Percentiles rank a stretch among this genome's conserved stretches.
Conservation (phyloP, 1,139 yeast genomes). For the Taphrina wiesneri region DNA sequence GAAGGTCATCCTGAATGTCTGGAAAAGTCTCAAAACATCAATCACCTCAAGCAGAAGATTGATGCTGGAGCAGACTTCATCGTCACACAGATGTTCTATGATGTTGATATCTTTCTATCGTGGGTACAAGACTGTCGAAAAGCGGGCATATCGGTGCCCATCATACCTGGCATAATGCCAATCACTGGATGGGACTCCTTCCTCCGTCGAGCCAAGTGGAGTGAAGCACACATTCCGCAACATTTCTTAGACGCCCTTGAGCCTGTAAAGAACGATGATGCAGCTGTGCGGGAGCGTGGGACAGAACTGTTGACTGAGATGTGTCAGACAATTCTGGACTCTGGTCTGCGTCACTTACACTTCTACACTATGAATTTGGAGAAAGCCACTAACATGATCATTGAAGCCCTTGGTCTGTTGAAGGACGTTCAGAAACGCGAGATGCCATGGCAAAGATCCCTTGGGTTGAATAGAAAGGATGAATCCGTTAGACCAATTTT, state of each 20-base stretch:
- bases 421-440: constrained; percentile 42
- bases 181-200: constrained; percentile 91
- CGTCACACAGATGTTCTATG: constrained; percentile 91
- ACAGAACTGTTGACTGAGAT: constrained; percentile 78
- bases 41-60: constrained; percentile 76
- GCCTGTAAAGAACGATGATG: constrained; percentile 88
- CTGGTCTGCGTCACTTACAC: constrained; percentile 85
- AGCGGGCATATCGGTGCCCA: constrained; percentile 78
- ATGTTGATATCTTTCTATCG: constrained; percentile 73
- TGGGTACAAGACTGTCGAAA: constrained; percentile 79
- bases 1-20: constrained; percentile 74
- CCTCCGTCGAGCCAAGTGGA: constrained; percentile 92
- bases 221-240: constrained; percentile 75
- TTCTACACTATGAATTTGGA: constrained; percentile 96
- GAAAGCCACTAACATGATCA: constrained; percentile 81
- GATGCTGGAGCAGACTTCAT: constrained; percentile 93
- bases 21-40: constrained; percentile 57
- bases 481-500: constrained; percentile 91
- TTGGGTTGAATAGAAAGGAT: constrained; percentile 75
- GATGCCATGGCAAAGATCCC: constrained; percentile 87
- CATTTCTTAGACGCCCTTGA: constrained; percentile 70
- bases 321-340: constrained; percentile 71
- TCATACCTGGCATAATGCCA: constrained; percentile 98
- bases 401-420: constrained; percentile 66
- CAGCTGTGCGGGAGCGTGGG: constrained; percentile 80